phyloP scores from a whole-genome alignment of 2,329 filamentous ascomycete species.

The Aspergillus fumigatiaffinis region DNA sequence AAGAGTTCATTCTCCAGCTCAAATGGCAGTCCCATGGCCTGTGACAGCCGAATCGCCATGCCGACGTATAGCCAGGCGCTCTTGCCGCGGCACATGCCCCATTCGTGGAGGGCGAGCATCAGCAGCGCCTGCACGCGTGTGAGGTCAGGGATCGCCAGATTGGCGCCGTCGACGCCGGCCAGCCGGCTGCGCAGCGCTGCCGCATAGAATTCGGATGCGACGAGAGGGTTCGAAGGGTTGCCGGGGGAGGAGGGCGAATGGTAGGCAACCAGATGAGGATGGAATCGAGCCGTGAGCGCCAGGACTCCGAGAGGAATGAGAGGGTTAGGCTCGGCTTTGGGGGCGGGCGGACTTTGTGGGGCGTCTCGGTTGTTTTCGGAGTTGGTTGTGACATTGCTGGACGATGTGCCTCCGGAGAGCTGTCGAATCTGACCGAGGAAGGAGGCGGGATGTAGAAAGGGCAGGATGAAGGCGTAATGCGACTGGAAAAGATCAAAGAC shows the following conservation, averaged over 20 bases:
- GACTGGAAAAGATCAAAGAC: conserved; percentile 57
- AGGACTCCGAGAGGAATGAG: conserved; percentile 54
- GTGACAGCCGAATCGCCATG: conserved; percentile 44
- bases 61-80: conserved; percentile 51
- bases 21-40: conserved; percentile 44
- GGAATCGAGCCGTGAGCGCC: conserved; percentile 54
- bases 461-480: conserved; percentile 54
- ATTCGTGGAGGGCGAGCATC: conserved; percentile 56
- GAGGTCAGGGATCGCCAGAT: conserved; percentile 43
- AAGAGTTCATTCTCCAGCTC: conserved; percentile 47
- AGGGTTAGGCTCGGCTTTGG: conserved; percentile 38
- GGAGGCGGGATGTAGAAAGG: conserved; percentile 54
- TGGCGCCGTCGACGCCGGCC: conserved; percentile 40
- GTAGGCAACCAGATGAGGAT: conserved; percentile 46
- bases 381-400: conserved; percentile 10
- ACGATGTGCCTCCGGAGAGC: conserved; percentile 23
- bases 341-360: conserved; percentile 24
- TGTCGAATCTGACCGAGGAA: conserved; percentile 49
- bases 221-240: conserved; percentile 45
- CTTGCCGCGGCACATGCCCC: conserved; percentile 52
- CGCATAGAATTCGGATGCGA: conserved; percentile 54
- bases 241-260: conserved; percentile 45
- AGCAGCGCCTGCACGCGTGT: conserved; percentile 51
- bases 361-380: conserved; percentile 18
- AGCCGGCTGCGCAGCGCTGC: conserved; percentile 48